These are phyloP conservation scores for Kalmanozyma brasiliensis DNA, from an alignment of 1,284 basidiomycete genomes.

Conservation along the genomic window DNA sequence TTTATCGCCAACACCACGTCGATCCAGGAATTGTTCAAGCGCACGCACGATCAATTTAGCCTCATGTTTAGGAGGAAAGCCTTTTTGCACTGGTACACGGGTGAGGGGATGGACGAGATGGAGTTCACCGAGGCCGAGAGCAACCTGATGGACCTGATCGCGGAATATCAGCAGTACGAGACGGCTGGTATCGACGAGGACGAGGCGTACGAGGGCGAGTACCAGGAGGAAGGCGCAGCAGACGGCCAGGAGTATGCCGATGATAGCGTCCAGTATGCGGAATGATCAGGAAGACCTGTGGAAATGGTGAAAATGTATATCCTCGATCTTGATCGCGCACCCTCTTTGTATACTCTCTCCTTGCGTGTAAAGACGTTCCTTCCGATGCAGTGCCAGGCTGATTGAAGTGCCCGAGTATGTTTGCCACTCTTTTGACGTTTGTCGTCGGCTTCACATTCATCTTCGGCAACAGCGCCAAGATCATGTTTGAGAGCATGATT, in stretches of 20 bases:
- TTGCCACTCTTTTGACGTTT: conserved; percentile 84
- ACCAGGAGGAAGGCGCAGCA: conserved; percentile 18
- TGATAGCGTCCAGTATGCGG: conserved; percentile 39
- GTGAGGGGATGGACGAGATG: conserved; percentile 69
- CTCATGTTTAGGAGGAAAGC: conserved; percentile 68
- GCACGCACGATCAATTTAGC: conserved; percentile 66
- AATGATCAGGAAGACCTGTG: too few relatives aligned
- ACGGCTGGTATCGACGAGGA: conserved; percentile 67
- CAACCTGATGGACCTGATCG: conserved; percentile 66
- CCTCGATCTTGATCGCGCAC: too few relatives aligned
- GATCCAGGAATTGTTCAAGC: conserved; percentile 66
- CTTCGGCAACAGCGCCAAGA: conserved; percentile 83
- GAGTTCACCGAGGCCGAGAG: conserved; percentile 69
- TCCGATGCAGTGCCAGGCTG: too few relatives aligned
- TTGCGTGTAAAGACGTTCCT: too few relatives aligned
- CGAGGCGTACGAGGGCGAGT: conserved; percentile 48
- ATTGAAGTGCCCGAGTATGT: too few relatives aligned
- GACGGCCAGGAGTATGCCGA: conserved; percentile 11
- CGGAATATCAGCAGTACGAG: conserved; percentile 69
- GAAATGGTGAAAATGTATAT: too few relatives aligned
- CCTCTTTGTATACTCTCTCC: too few relatives aligned
- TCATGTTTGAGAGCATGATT: conserved; percentile 75
- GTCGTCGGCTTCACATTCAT: conserved; percentile 70
- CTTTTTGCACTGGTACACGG: conserved; percentile 69
- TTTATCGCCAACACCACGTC: conserved; percentile 68